These are phyloP conservation scores for Ciborinia camelliae DNA, from an alignment of 2,329 filamentous ascomycete genomes.

Conservation along the genomic window DNA sequence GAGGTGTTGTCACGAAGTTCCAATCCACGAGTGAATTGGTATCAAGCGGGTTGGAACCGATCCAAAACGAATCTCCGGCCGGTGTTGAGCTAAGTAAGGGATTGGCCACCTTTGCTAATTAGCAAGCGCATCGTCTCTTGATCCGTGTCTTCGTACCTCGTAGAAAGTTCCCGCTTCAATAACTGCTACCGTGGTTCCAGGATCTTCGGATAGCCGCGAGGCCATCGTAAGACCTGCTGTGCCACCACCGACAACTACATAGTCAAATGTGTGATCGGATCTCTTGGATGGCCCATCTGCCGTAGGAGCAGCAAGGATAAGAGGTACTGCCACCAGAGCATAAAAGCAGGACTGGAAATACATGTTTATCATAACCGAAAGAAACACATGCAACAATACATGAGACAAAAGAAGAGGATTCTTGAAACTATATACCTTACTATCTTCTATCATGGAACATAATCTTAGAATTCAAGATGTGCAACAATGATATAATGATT, in stretches of 20 bases:
- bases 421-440: background rate
- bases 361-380: background rate
- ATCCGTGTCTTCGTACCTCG: background rate
- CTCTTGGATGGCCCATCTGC: background rate
- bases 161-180: conserved; percentile 23
- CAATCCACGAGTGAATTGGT: conserved; percentile 7
- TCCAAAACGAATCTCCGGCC: conserved; percentile 7
- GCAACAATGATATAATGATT: too few species aligned
- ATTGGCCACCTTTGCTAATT: background rate
- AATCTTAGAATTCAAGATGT: too few species aligned
- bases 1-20: background rate
- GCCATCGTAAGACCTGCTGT: conserved; percentile 45
- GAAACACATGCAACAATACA: background rate
- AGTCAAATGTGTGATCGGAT: conserved; percentile 36
- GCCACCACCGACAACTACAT: conserved; percentile 46
- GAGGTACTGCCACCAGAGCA: background rate
- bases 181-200: conserved; percentile 21
- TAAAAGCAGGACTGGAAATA: background rate
- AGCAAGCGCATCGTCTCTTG: background rate
- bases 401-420: background rate
- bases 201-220: conserved; percentile 59
- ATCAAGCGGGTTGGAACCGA: background rate
- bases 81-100: background rate
- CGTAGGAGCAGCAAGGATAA: background rate
- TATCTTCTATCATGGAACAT: too few species aligned